Conservation (phyloP, 2,329 filamentous ascomycete species). For the Venturia nashicola region DNA sequence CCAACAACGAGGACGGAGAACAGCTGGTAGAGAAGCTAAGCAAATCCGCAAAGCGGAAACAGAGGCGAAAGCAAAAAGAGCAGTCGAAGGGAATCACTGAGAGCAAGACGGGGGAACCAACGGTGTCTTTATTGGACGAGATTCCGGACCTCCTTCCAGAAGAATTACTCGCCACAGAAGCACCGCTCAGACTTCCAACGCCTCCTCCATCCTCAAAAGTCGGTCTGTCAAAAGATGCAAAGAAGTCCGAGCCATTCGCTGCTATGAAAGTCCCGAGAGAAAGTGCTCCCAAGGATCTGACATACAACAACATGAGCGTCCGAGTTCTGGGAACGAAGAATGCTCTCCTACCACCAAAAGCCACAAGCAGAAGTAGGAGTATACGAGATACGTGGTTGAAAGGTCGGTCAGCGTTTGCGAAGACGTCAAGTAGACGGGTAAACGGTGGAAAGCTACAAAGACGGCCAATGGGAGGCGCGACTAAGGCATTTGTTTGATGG, state of each 20-base stretch:
- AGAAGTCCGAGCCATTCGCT: not conserved
- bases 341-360: constrained; percentile 4
- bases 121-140: not conserved
- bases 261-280: not conserved
- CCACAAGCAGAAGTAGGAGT: not conserved
- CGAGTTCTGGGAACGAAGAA: constrained; percentile 6
- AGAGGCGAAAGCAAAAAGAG: not conserved
- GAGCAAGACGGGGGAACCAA: not conserved
- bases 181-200: not conserved
- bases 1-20: not conserved
- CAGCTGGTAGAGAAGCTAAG: not conserved
- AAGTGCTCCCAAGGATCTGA: constrained; percentile 5
- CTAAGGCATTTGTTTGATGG: not conserved
- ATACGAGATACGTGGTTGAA: constrained; percentile 3
- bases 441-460: not conserved
- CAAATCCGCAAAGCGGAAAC: not conserved
- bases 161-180: constrained; percentile 5
- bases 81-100: not conserved
- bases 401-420: constrained; percentile 5
- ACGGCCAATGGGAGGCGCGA: not conserved
- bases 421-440: not conserved
- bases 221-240: not conserved
- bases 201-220: not conserved
- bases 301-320: not conserved
- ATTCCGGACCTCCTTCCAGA: constrained; percentile 7